These are phyloP conservation scores for Podosphaera xanthii DNA, from an alignment of 2,329 filamentous ascomycete genomes.

Conservation along the genomic window DNA sequence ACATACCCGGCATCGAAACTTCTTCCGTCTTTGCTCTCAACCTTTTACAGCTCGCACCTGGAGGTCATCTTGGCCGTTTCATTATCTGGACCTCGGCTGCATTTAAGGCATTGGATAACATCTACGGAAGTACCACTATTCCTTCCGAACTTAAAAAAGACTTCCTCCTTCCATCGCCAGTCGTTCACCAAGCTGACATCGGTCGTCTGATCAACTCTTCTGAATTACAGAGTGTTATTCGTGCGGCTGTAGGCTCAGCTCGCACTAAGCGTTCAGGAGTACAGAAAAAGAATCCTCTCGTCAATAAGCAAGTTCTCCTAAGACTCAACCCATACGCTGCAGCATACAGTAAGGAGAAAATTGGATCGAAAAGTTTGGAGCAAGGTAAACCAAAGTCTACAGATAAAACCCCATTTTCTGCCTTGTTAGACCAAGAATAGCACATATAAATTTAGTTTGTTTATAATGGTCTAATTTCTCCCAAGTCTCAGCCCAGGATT, in stretches of 20 bases:
- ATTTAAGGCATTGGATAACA: conserved; percentile 85
- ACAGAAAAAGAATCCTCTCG: conserved; percentile 99
- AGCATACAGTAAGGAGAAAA: conserved; percentile 68
- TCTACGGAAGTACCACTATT: conserved; percentile 86
- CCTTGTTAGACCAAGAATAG: conserved; percentile 28
- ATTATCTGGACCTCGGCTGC: conserved; percentile 96
- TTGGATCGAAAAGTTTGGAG: conserved; percentile 47
- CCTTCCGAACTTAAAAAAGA: conserved; percentile 93
- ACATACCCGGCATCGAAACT: conserved; percentile 96
- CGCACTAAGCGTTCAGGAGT: conserved; percentile 73
- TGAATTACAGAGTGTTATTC: conserved; percentile 91
- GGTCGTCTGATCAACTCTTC: conserved; percentile 97
- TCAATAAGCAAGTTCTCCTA: conserved; percentile 96
- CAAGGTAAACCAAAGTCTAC: conserved; percentile 31
- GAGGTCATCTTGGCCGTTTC: conserved; percentile 97
- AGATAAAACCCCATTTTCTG: conserved; percentile 15
- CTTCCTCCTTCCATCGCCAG: conserved; percentile 84
- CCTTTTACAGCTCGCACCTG: conserved; percentile 96
- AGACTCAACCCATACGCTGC: conserved; percentile 96
- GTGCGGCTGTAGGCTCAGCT: conserved; percentile 72
- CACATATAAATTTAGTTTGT: conserved; percentile 1
- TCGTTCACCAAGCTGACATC: conserved; percentile 86
- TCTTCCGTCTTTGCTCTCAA: conserved; percentile 83
- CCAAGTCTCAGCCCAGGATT: too few species aligned
- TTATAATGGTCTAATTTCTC: too few species aligned